Conservation (phyloP, 768 basidiomycete genomes). For the Ramaria sp. region DNA sequence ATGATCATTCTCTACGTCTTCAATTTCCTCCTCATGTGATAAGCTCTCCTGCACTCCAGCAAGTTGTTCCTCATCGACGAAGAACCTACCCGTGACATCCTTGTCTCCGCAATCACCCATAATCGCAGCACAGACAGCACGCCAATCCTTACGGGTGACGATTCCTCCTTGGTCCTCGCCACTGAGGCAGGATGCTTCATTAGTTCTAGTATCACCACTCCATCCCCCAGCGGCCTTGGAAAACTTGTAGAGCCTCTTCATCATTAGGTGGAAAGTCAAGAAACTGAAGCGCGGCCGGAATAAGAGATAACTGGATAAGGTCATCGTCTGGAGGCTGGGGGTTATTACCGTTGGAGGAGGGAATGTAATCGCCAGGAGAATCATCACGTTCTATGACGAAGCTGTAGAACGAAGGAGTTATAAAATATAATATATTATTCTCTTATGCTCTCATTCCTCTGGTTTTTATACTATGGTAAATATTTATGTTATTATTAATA, state of each 20-base stretch:
- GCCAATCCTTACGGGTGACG: conserved; percentile 64
- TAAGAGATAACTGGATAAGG: conserved; percentile 41
- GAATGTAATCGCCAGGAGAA: conserved; percentile 28
- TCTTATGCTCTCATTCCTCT: no score
- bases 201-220: conserved; percentile 25
- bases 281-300: conserved; percentile 51
- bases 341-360: conserved; percentile 5
- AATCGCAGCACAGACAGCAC: conserved; percentile 68
- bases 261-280: conserved; percentile 56
- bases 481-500: no score
- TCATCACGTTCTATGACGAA: no score
- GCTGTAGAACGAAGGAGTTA: no score
- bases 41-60: neutral
- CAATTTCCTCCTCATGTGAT: conserved; percentile 11
- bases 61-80: conserved; percentile 13
- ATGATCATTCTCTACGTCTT: conserved; percentile 15
- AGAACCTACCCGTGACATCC: conserved; percentile 12
- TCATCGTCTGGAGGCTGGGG: conserved; percentile 12
- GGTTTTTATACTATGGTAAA: no score
- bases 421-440: no score
- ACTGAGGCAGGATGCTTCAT: conserved; percentile 9
- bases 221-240: conserved; percentile 73
- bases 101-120: conserved; percentile 27
- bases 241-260: conserved; percentile 58
- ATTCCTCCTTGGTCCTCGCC: conserved; percentile 16